phyloP scores from a whole-genome alignment of 345 rosid genomes.

The Populus nigra region DNA sequence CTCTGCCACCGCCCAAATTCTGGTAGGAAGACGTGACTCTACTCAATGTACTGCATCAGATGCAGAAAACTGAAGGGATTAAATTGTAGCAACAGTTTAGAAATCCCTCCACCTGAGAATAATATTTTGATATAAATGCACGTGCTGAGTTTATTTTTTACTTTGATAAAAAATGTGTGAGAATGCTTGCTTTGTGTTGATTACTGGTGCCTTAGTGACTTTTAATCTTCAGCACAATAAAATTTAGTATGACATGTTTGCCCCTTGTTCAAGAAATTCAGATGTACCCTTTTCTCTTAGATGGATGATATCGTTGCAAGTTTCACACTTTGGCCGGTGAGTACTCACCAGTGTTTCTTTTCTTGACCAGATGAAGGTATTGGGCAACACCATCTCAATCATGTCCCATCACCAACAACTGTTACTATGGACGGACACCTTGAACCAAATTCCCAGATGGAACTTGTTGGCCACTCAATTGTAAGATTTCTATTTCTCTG shows the following conservation, averaged over 20 bases:
- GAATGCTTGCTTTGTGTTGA: background rate
- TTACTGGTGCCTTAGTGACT: background rate
- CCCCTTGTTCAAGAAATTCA: background rate
- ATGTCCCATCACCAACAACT: constrained; percentile 22
- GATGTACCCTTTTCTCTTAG: background rate
- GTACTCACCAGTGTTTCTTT: background rate
- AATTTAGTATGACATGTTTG: background rate
- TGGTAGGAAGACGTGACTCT: too few relatives aligned
- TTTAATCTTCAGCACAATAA: background rate
- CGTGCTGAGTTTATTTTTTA: background rate
- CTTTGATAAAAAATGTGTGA: background rate
- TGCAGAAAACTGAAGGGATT: background rate
- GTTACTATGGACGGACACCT: constrained; percentile 30
- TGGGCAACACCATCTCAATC: constrained; percentile 29
- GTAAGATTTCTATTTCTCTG: constrained; percentile 30
- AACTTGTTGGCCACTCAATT: constrained; percentile 69
- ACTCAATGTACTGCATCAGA: background rate
- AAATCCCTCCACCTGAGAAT: background rate
- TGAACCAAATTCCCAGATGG: constrained; percentile 50
- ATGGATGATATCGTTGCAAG: background rate
- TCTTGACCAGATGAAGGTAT: constrained; percentile 36
- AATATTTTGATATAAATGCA: background rate
- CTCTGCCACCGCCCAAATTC: too few relatives aligned
- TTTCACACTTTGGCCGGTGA: background rate
- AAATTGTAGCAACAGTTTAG: background rate